Evolutionary conservation across 169 alveolate species (phyloP), one percentile per base, ranked within the genome.

Genomic region (Blepharisma undulans): DNA sequence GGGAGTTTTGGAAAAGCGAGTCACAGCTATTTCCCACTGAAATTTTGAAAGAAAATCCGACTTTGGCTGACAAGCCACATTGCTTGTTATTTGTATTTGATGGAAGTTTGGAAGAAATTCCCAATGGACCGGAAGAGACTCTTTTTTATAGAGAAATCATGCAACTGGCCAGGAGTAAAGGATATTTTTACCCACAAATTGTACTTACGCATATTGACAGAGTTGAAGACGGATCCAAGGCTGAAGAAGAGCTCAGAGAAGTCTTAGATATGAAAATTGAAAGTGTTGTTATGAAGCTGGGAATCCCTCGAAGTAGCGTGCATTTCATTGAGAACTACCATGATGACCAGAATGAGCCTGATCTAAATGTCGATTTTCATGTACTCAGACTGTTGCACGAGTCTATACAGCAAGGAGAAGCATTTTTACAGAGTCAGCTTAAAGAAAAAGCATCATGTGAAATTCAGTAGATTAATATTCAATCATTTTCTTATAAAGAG

Each of bases 281-380:
- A 85, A 92, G 93, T 22, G 93, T 93, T 14, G 94, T 92, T 27
- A 59, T 89, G 48, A 85, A 89, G 72, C 91, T 94, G 22, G 97
- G 97, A 59, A 89, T 93, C 21, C 91, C 91, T 25, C 84, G 97
- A 71, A 89, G 95, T 14, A 92, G 92, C 81, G 92, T 94, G 1
- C 95, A 94, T 92, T 94, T 94, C 91, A 92, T 94, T 76, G 97
- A 94, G 84, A 94, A 94, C 88, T 94, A 94, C 85, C 95, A 91
- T 92, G 66, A 72, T 6, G 91, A 90, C 29, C 90, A 92, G 66
- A 84, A 81, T 27, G 78, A 77, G 1, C 25, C 89, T 19, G 87
- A 86, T 4, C 48, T 82, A 21, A 91, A 87, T 36, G 93, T 94
- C 79, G 97, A 94, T 89, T 94, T 91, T 90, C 87, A 90, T 81